Evolutionary conservation across 306 rosid genomes (phyloP), one percentile per base, ranked within the genome.

Genomic region (Begonia loranthoides): DNA sequence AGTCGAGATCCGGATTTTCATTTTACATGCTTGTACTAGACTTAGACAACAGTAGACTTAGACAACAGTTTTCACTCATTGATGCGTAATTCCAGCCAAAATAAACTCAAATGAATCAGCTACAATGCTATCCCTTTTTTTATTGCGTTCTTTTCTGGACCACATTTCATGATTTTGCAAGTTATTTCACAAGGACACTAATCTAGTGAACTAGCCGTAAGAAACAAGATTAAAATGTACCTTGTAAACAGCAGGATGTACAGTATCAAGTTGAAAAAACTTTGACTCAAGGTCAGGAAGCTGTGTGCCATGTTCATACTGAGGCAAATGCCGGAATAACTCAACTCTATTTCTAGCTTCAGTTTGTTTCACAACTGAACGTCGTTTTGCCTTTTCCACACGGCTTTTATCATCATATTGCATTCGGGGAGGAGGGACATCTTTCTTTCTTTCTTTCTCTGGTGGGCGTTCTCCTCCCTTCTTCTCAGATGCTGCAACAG

Each of bases 371-470:
- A 84, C 78, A 60, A 81, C 65, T 17, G 94, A 71, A 45, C 83
- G 82, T 64, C 68, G 79, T 71, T 79, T 88, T 48, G 88, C 93
- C 74, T 76, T 88, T 17, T 76, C 93, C 56, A 81, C 81, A 55
- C 93, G 71, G 43, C 10, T 72, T 68, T 71, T 73, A 62, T 79
- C 93, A 61, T 84, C 96, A 75, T 67, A 84, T 71, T 88, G 96
- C 94, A 79, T 66, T 19, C 78, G 85, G 1, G 87, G 94, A 73
- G 76, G 69, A 73, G 83, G 94, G 38, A 54, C 79, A 58, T 88
- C 96, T 71, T 81, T 87, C 76, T 77, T 87, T 71, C 93, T 84
- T 15, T 83, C 96, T 62, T 83, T 87, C 48, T 84, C 96, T 12
- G 57, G 57, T 14, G 66, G 53, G 49, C 75, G 81, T 64, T 78